Base-by-base conservation (phyloP, 2,329 filamentous ascomycete species). In the Talaromyces sp. region DNA sequence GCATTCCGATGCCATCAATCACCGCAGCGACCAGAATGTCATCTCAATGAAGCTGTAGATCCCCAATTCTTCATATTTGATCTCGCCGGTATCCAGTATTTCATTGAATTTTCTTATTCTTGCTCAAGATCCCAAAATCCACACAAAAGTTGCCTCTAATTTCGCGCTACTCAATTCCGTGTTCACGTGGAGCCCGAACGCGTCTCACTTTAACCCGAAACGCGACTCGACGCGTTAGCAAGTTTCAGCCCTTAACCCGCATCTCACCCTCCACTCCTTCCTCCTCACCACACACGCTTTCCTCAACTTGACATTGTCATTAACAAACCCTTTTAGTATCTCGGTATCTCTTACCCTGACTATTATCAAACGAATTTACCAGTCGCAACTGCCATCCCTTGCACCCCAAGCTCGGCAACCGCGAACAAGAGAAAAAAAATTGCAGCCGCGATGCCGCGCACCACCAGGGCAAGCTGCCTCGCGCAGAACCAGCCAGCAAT, bases 401-500 rank as follows among this genome's bases (percentile, higher is more conserved):
- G 24, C 24, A 27, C 4, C 35, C 46, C 17, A 19, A 36, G 16
- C 33, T 19, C 22, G 16, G 22, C 16, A 6, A 19, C 19, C 6
- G 37, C 48, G 13, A 27, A 37, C 14, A 47, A 13, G 17, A 32
- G 35, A n/a, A n/a, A 33, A 63, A 64, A 51, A 64, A 51, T 55
- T 55, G 55, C 51, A 63, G 51, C 29, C 49, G 56, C 65, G 57
- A 72, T 71, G 66, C 65, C 63, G 61, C 68, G 67, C 60, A 57
- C 65, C 49, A 57, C 69, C 42, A 57, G 58, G 51, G 57, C 60
- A 55, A 55, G 62, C 62, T 54, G 62, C 67, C 67, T 71, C 61
- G 65, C 68, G 43, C 61, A 63, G 49, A 60, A 54, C 17, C 72
- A 73, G 56, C 58, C 61, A 70, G 79, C 70, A 63, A 75, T 80